Evolutionary conservation across 129 eudicot species (phyloP).

Genomic region (Artemisia annua): DNA sequence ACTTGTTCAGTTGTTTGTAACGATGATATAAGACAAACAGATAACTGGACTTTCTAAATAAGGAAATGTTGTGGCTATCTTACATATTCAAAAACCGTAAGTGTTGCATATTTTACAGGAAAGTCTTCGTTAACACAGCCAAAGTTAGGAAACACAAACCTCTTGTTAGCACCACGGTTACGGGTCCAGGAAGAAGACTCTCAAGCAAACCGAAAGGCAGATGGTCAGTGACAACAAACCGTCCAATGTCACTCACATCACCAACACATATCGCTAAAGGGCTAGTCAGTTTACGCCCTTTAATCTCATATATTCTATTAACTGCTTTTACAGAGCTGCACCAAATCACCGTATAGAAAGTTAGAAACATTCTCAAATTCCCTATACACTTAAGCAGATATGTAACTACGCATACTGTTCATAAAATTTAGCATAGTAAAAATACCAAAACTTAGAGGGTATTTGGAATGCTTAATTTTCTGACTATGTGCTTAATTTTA

Average conservation of each 20-base stretch:
- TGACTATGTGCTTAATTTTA: too few relatives aligned
- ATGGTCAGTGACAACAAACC: conserved; percentile 72
- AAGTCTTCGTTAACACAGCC: not conserved
- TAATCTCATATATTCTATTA: conserved; percentile 77
- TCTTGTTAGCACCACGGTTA: conserved; percentile 77
- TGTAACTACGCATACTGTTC: too few relatives aligned
- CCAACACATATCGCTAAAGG: conserved; percentile 98
- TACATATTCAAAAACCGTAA: not conserved
- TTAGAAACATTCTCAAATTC: too few relatives aligned
- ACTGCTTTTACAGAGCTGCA: conserved; percentile 82
- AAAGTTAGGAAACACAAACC: conserved; percentile 41
- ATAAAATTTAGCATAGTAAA: too few relatives aligned
- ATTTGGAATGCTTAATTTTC: too few relatives aligned
- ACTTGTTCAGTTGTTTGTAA: not conserved
- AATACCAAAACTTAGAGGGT: too few relatives aligned
- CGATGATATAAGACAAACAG: not conserved
- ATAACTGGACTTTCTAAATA: not conserved
- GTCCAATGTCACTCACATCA: conserved; percentile 68
- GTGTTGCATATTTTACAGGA: not conserved
- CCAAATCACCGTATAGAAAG: not conserved
- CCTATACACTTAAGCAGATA: too few relatives aligned
- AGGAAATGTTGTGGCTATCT: conserved; percentile 13
- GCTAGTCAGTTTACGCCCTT: conserved; percentile 82
- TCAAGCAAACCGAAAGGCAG: conserved; percentile 78
- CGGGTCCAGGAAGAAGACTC: conserved; percentile 95